Base-by-base conservation (phyloP, 2,329 filamentous ascomycete species). In the Metarhizium guizhouense region DNA sequence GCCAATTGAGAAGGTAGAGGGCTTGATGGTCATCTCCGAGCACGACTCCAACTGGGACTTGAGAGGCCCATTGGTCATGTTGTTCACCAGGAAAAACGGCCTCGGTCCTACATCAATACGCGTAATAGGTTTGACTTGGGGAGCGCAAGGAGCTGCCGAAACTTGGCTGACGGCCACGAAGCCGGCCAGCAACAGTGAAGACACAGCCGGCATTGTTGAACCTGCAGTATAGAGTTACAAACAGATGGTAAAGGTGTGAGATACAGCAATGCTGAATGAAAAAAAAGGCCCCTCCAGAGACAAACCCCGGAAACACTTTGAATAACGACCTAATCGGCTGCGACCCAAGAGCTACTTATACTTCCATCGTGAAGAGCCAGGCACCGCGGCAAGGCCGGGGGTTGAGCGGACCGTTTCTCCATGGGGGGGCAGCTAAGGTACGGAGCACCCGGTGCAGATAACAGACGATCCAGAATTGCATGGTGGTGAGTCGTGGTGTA, bases 51-150 rank as follows among this genome's bases (percentile, higher is more conserved):
- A 77, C 68, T 80, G 77, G 54, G 74, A 66, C 73, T 86, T 87
- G 59, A 87, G 72, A 10, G 75, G 72, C 11, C 81, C 73, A 2
- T 80, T 76, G 36, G 79, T 79, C 81, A 88, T 84, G 62, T 82
- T 75, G 62, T 83, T 74, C 60, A 87, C 71, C 6, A 88, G 76
- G 67, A 79, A 88, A 68, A 82, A 84, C 0, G 84, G 85, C 10
- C 84, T 77, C 2, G 83, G 81, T 6, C 83, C 84, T 4, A 86
- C 72, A 53, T 85, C 78, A 57, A 86, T 76, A 58, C 72, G 72
- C 58, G 68, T 73, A 62, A 78, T 69, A 42, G 72, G 69, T 58
- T 68, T 63, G 58, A 64, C 60, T 25, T 57, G 54, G 16, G 55
- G 32, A 42, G 61, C 58, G 45, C 48, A 63, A 6, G 69, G 69